Percentiles rank a stretch among this genome's conserved stretches.
These are phyloP conservation scores for Coelastrella sp. DNA, from an alignment of 139 green algal species.

Conservation along the genomic window DNA sequence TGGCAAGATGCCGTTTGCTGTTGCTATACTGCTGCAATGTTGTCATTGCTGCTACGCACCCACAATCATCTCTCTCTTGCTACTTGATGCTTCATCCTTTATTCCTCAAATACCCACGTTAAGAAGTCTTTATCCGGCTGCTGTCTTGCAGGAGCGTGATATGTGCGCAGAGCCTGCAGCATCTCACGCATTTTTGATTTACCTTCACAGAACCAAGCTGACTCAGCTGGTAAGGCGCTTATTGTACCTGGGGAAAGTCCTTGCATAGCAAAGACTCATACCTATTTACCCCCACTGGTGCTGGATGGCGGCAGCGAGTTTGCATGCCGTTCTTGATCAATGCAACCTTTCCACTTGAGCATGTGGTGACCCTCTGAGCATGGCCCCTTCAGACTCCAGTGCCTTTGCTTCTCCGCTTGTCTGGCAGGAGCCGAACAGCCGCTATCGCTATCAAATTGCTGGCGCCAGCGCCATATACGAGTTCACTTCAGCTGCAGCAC, in stretches of 20 bases:
- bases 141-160: constrained; percentile 54
- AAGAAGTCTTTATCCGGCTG: background rate
- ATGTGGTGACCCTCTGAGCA: too few relatives aligned
- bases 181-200: constrained; percentile 45
- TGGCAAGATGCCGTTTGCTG: background rate
- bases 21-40: background rate
- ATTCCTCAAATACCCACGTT: too few relatives aligned
- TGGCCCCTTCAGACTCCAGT: background rate
- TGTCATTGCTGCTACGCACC: background rate
- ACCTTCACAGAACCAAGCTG: constrained; percentile 62
- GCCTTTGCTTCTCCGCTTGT: background rate
- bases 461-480: background rate
- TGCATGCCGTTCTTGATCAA: too few relatives aligned
- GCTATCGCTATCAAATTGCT: constrained; percentile 52
- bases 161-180: constrained; percentile 66
- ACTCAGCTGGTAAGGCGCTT: constrained; percentile 46
- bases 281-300: too few relatives aligned
- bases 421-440: constrained; percentile 36
- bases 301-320: too few relatives aligned
- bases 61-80: background rate
- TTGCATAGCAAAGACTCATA: too few relatives aligned
- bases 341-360: too few relatives aligned
- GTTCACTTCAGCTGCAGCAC: constrained; percentile 52
- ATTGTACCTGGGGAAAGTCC: too few relatives aligned
- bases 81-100: background rate